These are phyloP conservation scores for Pestalotiopsis sp. DNA, from an alignment of 2,329 filamentous ascomycete genomes.

Conservation along the genomic window DNA sequence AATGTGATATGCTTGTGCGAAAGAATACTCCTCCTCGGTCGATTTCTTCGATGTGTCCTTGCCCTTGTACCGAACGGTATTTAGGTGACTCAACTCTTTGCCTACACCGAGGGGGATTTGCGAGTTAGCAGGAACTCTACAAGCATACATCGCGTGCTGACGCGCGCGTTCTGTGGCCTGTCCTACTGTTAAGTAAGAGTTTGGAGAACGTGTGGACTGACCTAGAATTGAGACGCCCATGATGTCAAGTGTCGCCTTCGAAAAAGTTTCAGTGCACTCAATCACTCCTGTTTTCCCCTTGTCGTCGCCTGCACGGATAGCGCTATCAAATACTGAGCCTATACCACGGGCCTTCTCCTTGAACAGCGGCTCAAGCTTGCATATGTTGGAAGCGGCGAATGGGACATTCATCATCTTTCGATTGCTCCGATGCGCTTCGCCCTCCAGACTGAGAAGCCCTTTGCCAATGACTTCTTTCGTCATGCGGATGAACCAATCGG, in stretches of 20 bases:
- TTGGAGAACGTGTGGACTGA: background rate
- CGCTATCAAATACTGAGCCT: constrained; percentile 14
- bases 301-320: constrained; percentile 3
- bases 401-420: constrained; percentile 32
- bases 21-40: constrained; percentile 2
- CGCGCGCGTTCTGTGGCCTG: background rate
- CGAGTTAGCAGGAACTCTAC: background rate
- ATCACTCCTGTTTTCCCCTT: constrained; percentile 11
- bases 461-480: constrained; percentile 25
- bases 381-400: constrained; percentile 36
- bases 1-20: constrained; percentile 18
- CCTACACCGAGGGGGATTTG: background rate
- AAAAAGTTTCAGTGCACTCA: constrained; percentile 14
- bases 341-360: constrained; percentile 35
- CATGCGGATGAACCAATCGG: constrained; percentile 23
- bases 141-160: background rate
- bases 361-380: constrained; percentile 36
- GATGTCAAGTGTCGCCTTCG: constrained; percentile 19
- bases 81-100: background rate
- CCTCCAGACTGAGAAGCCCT: constrained; percentile 38
- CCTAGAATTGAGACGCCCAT: constrained; percentile 17
- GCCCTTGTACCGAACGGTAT: background rate
- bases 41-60: background rate
- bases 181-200: too few relatives aligned
- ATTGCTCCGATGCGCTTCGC: constrained; percentile 36